Evolutionary conservation across 2,329 filamentous ascomycete genomes (phyloP).

Genomic region (Hypoxylon sp.): DNA sequence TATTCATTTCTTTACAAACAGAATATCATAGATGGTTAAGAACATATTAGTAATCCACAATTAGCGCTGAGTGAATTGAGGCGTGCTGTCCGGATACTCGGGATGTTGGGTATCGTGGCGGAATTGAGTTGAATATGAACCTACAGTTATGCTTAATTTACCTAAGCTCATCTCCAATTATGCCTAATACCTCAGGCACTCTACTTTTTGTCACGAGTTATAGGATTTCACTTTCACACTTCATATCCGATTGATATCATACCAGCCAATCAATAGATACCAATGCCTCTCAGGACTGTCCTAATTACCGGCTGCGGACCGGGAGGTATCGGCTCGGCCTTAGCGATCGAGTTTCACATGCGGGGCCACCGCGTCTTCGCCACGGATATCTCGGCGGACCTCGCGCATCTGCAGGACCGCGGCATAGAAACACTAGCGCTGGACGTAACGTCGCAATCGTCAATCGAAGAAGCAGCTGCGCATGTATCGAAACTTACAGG

Average conservation of each 20-base stretch:
- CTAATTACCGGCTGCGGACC: constrained; percentile 48
- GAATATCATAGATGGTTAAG: too few species aligned
- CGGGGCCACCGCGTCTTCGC: constrained; percentile 50
- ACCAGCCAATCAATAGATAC: not conserved
- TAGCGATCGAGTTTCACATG: constrained; percentile 47
- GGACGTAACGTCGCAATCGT: constrained; percentile 44
- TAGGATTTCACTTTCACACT: too few species aligned
- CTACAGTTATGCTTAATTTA: too few species aligned
- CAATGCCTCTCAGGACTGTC: constrained; percentile 45
- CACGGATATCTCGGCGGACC: constrained; percentile 42
- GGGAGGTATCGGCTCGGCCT: constrained; percentile 44
- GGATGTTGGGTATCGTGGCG: too few species aligned
- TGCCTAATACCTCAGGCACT: not conserved
- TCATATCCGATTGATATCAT: not conserved
- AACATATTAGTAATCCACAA: too few species aligned
- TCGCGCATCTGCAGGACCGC: constrained; percentile 32
- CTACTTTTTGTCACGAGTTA: too few species aligned
- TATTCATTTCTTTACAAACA: too few species aligned
- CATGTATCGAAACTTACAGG: constrained; percentile 35
- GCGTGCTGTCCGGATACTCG: too few species aligned
- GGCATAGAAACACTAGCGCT: constrained; percentile 43
- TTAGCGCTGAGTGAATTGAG: too few species aligned
- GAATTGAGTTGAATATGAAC: too few species aligned
- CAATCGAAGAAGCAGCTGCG: constrained; percentile 35
- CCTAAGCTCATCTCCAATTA: too few species aligned